A percentile compares a stretch with the other conserved stretches of the same genome.
Conservation (phyloP, 73 alveolate genomes). For the Breviolum minutum region DNA sequence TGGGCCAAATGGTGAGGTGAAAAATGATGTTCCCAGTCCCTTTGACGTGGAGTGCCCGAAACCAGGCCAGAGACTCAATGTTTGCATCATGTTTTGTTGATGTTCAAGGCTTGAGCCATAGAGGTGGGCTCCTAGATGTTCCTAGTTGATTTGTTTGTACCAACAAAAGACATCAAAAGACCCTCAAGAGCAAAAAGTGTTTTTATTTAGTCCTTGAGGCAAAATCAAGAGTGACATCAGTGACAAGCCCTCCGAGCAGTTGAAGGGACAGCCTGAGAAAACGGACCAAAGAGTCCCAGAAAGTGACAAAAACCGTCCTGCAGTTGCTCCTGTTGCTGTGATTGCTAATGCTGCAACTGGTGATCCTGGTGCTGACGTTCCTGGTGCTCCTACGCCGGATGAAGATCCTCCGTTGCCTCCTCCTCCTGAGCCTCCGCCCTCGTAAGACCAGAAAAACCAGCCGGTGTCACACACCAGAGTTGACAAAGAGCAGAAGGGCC, state of each 20-base stretch:
- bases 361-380: no score
- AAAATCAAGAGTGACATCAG: background rate
- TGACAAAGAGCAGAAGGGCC: no score
- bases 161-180: no score
- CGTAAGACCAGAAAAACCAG: no score
- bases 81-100: background rate
- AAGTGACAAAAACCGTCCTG: background rate
- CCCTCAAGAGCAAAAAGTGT: background rate
- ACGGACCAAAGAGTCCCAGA: background rate
- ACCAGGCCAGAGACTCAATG: background rate
- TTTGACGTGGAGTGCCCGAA: background rate
- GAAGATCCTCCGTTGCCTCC: slow-evolving; percentile 88
- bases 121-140: no score
- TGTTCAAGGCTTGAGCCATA: no score
- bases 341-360: background rate
- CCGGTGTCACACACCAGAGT: no score
- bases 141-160: no score
- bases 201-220: background rate
- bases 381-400: slow-evolving; percentile 5
- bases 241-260: background rate
- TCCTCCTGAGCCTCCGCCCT: slow-evolving; percentile 41
- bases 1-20: background rate
- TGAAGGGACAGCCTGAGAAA: background rate
- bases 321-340: background rate
- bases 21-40: background rate